A percentile compares a stretch with the other conserved stretches of the same genome.
These are phyloP conservation scores for Aegilops tauschii DNA, from an alignment of 176 grass and related monocot species.

Conservation along the genomic window DNA sequence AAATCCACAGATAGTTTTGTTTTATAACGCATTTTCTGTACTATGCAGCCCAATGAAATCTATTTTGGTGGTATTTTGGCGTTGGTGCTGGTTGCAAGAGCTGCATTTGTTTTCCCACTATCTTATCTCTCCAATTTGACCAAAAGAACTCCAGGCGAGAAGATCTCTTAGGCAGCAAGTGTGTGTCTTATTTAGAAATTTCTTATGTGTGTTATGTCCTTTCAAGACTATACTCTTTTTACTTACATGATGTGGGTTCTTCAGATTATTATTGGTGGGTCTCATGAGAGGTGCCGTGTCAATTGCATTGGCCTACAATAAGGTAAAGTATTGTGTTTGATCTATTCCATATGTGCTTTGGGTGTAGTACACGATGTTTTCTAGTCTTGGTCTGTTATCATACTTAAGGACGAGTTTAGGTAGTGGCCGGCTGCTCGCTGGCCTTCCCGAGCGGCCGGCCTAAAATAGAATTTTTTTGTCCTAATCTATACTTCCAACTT, in stretches of 20 bases:
- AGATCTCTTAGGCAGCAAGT: conserved; percentile 58
- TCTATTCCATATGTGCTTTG: background rate
- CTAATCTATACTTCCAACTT: no score
- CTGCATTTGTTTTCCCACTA: no score
- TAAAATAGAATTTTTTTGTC: no score
- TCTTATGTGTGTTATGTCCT: conserved; percentile 12
- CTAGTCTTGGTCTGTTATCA: background rate
- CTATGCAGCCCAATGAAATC: no score
- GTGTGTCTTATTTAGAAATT: conserved; percentile 29
- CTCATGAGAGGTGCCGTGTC: conserved; percentile 40
- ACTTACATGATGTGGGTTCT: conserved; percentile 17
- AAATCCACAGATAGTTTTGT: no score
- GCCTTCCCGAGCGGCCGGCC: no score
- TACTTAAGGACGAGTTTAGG: background rate
- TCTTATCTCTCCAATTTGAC: no score
- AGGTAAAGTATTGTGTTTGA: conserved; percentile 43
- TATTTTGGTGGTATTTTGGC: no score
- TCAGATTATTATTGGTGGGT: conserved; percentile 69
- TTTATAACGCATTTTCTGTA: no score
- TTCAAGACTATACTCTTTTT: background rate
- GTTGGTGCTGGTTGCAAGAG: no score
- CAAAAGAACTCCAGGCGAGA: no score
- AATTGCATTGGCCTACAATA: conserved; percentile 89
- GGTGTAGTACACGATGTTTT: background rate
- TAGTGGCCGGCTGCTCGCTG: no score